Conservation (phyloP, 306 rosid genomes). For the Pyrus bretschneideri region DNA sequence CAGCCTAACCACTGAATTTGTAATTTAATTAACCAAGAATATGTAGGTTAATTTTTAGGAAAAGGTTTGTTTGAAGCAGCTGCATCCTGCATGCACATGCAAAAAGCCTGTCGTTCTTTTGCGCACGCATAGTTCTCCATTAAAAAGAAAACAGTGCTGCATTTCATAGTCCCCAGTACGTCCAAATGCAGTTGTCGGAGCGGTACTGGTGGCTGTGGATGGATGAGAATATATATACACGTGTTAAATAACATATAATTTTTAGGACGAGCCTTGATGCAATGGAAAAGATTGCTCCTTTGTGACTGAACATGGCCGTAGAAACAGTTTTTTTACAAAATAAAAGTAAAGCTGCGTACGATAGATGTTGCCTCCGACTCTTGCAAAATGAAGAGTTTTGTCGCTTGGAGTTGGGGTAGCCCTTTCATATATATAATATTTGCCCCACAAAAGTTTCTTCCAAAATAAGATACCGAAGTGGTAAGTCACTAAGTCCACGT, state of each 20-base stretch:
- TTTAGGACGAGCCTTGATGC: too few species aligned
- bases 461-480: neutral
- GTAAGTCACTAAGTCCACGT: conserved; percentile 21
- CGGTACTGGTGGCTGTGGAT: neutral
- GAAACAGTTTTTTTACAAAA: too few species aligned
- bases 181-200: neutral
- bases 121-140: neutral
- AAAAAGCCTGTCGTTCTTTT: neutral
- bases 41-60: neutral
- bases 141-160: neutral
- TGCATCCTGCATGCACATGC: neutral
- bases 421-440: too few species aligned
- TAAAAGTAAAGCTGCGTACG: too few species aligned
- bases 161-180: neutral
- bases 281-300: too few species aligned
- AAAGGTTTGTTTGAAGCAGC: neutral
- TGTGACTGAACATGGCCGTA: too few species aligned
- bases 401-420: too few species aligned
- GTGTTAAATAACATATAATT: too few species aligned
- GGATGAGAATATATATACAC: neutral
- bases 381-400: too few species aligned
- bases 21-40: neutral
- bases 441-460: neutral
- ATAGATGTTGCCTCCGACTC: too few species aligned
- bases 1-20: too few species aligned